Conservation (phyloP, 768 basidiomycete genomes). For the Tricholoma sp. region DNA sequence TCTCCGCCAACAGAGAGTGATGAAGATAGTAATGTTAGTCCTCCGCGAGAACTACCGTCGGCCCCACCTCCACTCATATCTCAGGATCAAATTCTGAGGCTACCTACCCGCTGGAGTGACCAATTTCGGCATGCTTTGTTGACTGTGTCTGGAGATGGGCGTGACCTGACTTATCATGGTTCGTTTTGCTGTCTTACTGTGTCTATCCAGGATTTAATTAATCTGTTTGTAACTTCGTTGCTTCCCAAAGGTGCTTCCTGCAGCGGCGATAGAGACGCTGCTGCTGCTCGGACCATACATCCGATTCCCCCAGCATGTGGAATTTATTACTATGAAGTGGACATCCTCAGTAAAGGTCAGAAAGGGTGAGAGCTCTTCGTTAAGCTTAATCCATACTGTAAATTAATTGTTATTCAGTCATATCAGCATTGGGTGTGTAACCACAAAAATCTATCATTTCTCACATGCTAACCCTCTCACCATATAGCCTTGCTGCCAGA, state of each 20-base stretch:
- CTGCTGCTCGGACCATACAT: conserved; percentile 71
- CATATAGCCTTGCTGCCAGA: conserved; percentile 56
- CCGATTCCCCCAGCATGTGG: conserved; percentile 84
- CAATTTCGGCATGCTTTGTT: conserved; percentile 55
- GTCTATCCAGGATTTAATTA: conserved; percentile 3
- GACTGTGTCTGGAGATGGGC: conserved; percentile 63
- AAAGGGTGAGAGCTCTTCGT: conserved; percentile 57
- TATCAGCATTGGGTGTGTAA: conserved; percentile 72
- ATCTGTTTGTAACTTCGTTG: conserved; percentile 3
- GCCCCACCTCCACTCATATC: conserved; percentile 23
- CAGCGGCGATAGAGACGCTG: conserved; percentile 75
- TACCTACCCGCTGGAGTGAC: conserved; percentile 81
- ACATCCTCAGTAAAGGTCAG: conserved; percentile 72
- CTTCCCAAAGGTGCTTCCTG: conserved; percentile 38
- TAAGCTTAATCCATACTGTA: not conserved
- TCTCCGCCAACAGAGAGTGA: conserved; percentile 57
- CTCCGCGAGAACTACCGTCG: conserved; percentile 36
- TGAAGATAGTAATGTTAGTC: conserved; percentile 55
- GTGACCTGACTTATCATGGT: conserved; percentile 73
- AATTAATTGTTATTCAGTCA: conserved; percentile 40
- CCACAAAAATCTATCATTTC: not conserved
- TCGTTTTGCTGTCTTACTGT: conserved; percentile 8
- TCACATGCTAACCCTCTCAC: conserved; percentile 2
- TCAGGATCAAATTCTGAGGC: conserved; percentile 39
- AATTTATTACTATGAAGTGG: conserved; percentile 92